phyloP scores from a whole-genome alignment of 129 eudicot species.

The Saposhnikovia divaricata region DNA sequence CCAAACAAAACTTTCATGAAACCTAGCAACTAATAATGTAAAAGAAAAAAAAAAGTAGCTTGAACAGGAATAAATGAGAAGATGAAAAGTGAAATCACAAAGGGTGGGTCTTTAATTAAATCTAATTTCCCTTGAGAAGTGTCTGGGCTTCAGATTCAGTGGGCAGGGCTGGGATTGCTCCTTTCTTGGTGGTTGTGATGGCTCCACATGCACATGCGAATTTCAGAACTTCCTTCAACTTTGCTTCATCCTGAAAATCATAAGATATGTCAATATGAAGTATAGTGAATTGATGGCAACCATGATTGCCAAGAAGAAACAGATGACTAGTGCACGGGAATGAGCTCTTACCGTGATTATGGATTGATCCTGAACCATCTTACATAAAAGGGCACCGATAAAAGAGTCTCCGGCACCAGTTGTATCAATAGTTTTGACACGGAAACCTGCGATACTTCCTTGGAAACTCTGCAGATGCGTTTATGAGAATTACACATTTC shows the following conservation, averaged over 20 bases:
- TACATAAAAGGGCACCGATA: constrained; percentile 82
- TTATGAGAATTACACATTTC: background rate
- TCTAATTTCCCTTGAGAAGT: constrained; percentile 23
- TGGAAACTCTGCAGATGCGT: constrained; percentile 45
- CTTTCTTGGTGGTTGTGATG: constrained; percentile 90
- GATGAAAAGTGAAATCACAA: background rate
- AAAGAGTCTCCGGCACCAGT: constrained; percentile 98
- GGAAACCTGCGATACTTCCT: constrained; percentile 57
- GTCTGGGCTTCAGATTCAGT: constrained; percentile 48
- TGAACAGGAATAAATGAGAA: background rate
- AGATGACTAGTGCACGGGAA: background rate
- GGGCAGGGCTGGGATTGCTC: constrained; percentile 98
- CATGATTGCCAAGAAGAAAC: background rate
- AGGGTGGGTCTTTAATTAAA: background rate
- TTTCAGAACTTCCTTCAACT: constrained; percentile 54
- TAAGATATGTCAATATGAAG: background rate
- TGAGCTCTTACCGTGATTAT: constrained; percentile 44
- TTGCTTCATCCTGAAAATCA: constrained; percentile 50
- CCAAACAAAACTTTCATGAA: background rate
- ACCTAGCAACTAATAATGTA: background rate
- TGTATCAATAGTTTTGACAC: constrained; percentile 80
- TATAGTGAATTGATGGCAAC: background rate
- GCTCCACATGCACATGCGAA: constrained; percentile 95
- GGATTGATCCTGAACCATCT: constrained; percentile 64
- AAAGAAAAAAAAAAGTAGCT: background rate